Conservation (phyloP, 192 early-diverging fungal genomes). For the Entrophospora sp. region DNA sequence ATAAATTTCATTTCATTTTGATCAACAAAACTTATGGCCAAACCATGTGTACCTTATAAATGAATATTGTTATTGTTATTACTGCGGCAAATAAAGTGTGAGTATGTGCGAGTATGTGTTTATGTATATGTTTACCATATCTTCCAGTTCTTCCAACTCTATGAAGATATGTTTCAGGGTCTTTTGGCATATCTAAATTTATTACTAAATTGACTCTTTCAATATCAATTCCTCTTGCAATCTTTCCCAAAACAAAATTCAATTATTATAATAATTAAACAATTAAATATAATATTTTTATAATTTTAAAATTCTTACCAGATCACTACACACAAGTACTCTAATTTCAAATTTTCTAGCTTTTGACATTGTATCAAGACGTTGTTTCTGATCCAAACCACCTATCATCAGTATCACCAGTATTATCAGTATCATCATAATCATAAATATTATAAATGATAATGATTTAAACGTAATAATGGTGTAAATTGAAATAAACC, state of each 20-base stretch:
- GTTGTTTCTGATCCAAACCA: conserved; percentile 34
- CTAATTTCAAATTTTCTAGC: conserved; percentile 44
- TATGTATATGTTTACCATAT: conserved; percentile 33
- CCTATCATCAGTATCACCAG: no score
- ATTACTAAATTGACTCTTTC: conserved; percentile 62
- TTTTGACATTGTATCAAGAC: conserved; percentile 42
- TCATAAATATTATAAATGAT: no score
- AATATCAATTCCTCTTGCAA: conserved; percentile 66
- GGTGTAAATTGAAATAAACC: no score
- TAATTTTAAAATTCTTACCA: conserved; percentile 29
- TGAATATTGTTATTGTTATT: no score
- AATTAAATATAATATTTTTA: not conserved
- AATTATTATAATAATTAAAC: not conserved
- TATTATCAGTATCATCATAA: no score
- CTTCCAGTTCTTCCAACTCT: conserved; percentile 74
- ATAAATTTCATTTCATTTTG: conserved; percentile 26
- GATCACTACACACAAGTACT: conserved; percentile 51
- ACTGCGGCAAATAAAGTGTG: no score
- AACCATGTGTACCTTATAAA: conserved; percentile 42
- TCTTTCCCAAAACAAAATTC: conserved; percentile 7
- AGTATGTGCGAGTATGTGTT: no score
- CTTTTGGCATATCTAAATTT: conserved; percentile 65
- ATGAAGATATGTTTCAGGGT: conserved; percentile 67
- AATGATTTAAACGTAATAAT: no score
- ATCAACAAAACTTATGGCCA: conserved; percentile 39